Conservation (phyloP, 805 yeast species). For the Candida sakaeoensis region DNA sequence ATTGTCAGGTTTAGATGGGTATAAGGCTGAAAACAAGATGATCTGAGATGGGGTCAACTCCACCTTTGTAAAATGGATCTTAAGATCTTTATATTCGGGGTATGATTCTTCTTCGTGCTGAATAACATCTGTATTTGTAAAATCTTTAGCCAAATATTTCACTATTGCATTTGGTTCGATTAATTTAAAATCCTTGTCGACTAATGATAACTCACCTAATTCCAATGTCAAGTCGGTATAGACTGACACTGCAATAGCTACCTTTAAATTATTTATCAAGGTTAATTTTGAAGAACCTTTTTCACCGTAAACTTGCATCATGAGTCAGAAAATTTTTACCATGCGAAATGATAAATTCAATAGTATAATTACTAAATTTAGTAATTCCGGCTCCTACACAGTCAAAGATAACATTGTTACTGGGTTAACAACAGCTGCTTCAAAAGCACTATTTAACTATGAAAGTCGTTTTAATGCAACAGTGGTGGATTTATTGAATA, state of each 20-base stretch:
- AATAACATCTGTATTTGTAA: constrained; percentile 29
- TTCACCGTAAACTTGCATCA: constrained; percentile 26
- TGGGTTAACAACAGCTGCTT: constrained; percentile 76
- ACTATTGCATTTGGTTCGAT: constrained; percentile 68
- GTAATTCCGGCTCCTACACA: constrained; percentile 8
- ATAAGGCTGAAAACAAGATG: constrained; percentile 57
- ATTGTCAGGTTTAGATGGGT: constrained; percentile 34
- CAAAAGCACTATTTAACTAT: constrained; percentile 57
- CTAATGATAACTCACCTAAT: constrained; percentile 23
- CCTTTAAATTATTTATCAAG: constrained; percentile 40
- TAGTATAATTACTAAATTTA: constrained; percentile 1
- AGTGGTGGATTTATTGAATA: constrained; percentile 50
- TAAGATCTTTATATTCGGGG: constrained; percentile 20
- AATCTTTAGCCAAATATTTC: constrained; percentile 55
- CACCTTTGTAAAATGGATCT: constrained; percentile 13
- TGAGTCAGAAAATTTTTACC: not conserved
- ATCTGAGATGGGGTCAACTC: constrained; percentile 49
- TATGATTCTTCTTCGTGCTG: constrained; percentile 47
- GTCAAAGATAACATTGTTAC: constrained; percentile 75
- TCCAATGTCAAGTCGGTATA: constrained; percentile 24
- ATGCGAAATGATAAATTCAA: constrained; percentile 5
- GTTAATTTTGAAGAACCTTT: constrained; percentile 23
- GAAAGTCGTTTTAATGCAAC: constrained; percentile 82
- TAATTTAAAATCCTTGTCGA: constrained; percentile 45
- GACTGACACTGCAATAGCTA: constrained; percentile 38